phyloP scores from a whole-genome alignment of 495 filamentous ascomycete genomes.

The Hyaloscypha finlandica region DNA sequence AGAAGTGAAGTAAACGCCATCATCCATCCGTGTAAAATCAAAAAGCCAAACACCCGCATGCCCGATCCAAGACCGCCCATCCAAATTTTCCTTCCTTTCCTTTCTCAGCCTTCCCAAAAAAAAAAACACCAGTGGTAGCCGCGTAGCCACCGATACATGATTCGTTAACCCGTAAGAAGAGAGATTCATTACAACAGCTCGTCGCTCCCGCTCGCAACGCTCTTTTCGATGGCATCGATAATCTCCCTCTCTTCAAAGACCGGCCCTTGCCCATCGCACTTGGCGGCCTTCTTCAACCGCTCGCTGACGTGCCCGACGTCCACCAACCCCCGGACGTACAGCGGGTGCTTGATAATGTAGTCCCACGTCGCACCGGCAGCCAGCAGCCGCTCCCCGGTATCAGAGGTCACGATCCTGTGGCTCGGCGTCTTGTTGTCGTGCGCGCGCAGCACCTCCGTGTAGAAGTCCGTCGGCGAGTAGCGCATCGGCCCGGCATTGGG shows the following conservation, averaged over 20 bases:
- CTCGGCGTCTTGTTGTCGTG: constrained; percentile 60
- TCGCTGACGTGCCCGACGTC: constrained; percentile 81
- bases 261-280: constrained; percentile 88
- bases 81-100: constrained; percentile 1
- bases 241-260: constrained; percentile 83
- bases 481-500: constrained; percentile 66
- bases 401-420: constrained; percentile 69
- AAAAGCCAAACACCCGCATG: constrained; percentile 7
- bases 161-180: background rate
- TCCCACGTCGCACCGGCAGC: constrained; percentile 89
- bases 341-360: constrained; percentile 78
- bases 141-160: background rate
- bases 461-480: constrained; percentile 75
- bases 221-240: constrained; percentile 73
- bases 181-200: constrained; percentile 61
- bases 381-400: constrained; percentile 73
- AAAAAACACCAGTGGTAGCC: constrained; percentile 3
- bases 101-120: background rate
- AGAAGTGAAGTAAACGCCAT: background rate
- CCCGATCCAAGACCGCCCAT: background rate
- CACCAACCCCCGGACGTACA: constrained; percentile 79
- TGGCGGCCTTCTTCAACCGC: constrained; percentile 70
- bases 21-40: background rate
- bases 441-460: constrained; percentile 52
- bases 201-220: constrained; percentile 70